Evolutionary conservation across 148 eudicot genomes (phyloP), one percentile per base, ranked within the genome.

Genomic region (Rhododendron vialii): DNA sequence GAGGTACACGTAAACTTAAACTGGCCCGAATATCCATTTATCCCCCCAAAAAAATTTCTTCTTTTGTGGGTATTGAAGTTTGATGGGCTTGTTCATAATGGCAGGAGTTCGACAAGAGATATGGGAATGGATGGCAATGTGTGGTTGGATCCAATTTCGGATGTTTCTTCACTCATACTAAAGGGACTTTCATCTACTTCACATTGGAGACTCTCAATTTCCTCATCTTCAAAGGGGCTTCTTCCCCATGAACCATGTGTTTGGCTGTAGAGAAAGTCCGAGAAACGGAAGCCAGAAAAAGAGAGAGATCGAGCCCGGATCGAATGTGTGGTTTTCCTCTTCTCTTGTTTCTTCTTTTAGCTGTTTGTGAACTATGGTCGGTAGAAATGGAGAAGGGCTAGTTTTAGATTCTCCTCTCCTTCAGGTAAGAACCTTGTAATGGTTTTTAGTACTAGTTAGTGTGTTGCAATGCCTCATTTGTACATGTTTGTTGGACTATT

Each of bases 101-200:
- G 78, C 88, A 97, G 99, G 99, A 93, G 80, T 95, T 95, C 84
- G 99, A 97, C 88, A 90, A 89, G 85, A 93, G 87, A 87, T 93
- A 93, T 89, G 99, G 95, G 89, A 90, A 89, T 86, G 98, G 99
- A 89, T 97, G 99, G 99, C 98, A 95, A 83, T 95, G 99, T 89
- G 99, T 97, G 88, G 98, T 97, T 90, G 99, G 99, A 69, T 93
- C 96, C 22, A 97, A 92, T 78, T 97, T 97, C 82, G 99, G 98
- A 17, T 95, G 98, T 88, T 97, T 91, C 89, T 97, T 97, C 89
- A 95, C 98, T 33, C 99, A 97, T 83, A 88, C 91, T 7, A 93
- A 94, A 91, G 99, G 99, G 57, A 93, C 94, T 35, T 97, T 95
- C 92, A 94, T 95, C 89, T 97, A 97, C 75, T 97, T 97, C 88